These are phyloP conservation scores for Whalleya microplaca DNA, from an alignment of 2,329 filamentous ascomycete species.

Conservation along the genomic window DNA sequence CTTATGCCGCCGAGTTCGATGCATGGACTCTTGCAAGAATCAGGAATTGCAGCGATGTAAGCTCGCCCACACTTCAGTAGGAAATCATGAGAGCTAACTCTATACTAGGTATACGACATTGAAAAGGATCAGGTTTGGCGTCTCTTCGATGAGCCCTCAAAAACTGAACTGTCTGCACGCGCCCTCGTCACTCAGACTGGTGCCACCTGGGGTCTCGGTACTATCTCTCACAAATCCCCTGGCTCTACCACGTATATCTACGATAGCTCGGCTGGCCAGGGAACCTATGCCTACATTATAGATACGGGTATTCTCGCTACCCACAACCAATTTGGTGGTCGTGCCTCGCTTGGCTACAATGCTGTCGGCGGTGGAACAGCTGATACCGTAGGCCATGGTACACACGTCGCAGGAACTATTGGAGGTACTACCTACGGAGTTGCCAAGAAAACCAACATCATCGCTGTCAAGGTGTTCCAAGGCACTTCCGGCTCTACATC, in stretches of 20 bases:
- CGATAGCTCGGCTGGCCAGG: constrained; percentile 44
- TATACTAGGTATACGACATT: constrained; percentile 32
- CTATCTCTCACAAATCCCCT: constrained; percentile 45
- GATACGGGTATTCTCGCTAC: constrained; percentile 55
- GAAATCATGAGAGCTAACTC: constrained; percentile 9
- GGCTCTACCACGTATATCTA: constrained; percentile 45
- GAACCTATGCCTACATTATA: constrained; percentile 55
- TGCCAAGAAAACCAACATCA: constrained; percentile 44
- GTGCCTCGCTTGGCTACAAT: constrained; percentile 41
- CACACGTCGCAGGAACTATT: constrained; percentile 51
- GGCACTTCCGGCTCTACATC: constrained; percentile 29
- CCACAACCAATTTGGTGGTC: constrained; percentile 48
- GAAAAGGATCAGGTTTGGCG: constrained; percentile 38
- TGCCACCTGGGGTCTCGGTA: constrained; percentile 49
- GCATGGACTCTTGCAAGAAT: constrained; percentile 45
- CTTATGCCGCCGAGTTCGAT: constrained; percentile 49
- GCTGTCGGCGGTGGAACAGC: constrained; percentile 33
- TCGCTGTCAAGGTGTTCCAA: constrained; percentile 51
- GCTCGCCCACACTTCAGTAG: background rate
- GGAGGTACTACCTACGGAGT: constrained; percentile 48
- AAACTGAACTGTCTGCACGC: constrained; percentile 23
- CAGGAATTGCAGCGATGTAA: constrained; percentile 40
- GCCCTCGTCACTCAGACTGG: constrained; percentile 39
- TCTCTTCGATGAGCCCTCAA: constrained; percentile 26
- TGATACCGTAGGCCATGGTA: constrained; percentile 50